Percentiles rank a stretch among this genome's conserved stretches.
Conservation (phyloP, 345 rosid genomes). For the Gossypium herbaceum region DNA sequence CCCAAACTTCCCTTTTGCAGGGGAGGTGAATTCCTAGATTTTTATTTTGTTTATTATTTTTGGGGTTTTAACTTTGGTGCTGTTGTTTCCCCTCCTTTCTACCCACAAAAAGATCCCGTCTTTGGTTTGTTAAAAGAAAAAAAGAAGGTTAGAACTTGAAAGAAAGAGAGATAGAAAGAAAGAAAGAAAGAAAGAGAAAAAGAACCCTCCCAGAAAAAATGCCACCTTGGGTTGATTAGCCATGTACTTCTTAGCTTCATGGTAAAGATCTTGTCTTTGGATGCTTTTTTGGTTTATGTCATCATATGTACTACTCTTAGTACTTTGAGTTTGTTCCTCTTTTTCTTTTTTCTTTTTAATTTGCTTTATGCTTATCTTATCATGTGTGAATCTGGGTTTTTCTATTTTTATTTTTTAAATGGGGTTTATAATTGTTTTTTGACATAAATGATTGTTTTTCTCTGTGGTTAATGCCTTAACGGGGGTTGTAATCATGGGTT, state of each 20-base stretch:
- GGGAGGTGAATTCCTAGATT: not conserved
- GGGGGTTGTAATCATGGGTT: slow-evolving; percentile 24
- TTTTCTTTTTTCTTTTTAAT: too few species aligned
- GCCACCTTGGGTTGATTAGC: slow-evolving; percentile 20
- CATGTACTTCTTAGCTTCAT: slow-evolving; percentile 11
- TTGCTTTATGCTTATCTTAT: not conserved
- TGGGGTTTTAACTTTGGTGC: not conserved
- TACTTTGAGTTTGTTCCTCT: not conserved
- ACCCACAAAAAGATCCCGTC: slow-evolving; percentile 10
- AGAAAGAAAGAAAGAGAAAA: not conserved
- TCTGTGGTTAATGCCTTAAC: not conserved
- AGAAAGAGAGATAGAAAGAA: not conserved
- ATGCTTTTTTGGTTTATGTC: not conserved
- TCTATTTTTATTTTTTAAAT: not conserved
- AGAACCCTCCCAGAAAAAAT: not conserved
- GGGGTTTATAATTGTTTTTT: slow-evolving; percentile 19
- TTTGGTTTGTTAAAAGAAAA: not conserved
- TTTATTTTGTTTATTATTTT: not conserved
- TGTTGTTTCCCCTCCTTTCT: not conserved
- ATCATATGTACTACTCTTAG: slow-evolving; percentile 2
- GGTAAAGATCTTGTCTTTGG: slow-evolving; percentile 18
- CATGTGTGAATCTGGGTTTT: slow-evolving; percentile 4
- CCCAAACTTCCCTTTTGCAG: not conserved
- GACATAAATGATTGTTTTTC: slow-evolving; percentile 8
- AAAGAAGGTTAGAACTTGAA: not conserved